Evolutionary conservation across 2,329 filamentous ascomycete species (phyloP).

Genomic region (Neonectria punicea): DNA sequence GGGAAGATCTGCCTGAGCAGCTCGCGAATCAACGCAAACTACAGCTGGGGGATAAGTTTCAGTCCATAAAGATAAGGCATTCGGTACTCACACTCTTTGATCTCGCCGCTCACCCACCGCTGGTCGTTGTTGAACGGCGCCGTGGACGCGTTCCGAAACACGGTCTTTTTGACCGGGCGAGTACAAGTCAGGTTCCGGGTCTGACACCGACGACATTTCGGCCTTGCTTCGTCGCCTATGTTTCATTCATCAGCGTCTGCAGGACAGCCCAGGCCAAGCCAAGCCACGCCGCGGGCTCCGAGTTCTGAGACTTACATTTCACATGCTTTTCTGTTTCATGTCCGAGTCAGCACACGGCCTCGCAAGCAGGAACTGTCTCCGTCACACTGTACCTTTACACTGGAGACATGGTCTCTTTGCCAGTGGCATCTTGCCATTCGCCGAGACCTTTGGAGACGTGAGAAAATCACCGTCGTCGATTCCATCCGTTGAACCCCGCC

Average conservation of each 20-base stretch:
- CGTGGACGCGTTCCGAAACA: constrained; percentile 50
- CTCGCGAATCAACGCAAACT: constrained; percentile 27
- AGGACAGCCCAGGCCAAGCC: not conserved
- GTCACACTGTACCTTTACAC: constrained; percentile 46
- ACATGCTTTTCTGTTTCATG: constrained; percentile 47
- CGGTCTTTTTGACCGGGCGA: constrained; percentile 48
- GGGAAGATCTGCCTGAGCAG: constrained; percentile 3
- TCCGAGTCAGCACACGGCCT: constrained; percentile 24
- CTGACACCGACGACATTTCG: constrained; percentile 49
- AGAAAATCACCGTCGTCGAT: constrained; percentile 10
- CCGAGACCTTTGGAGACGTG: not conserved
- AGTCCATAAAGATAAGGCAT: not conserved
- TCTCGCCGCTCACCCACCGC: constrained; percentile 50
- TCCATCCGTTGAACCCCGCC: constrained; percentile 25
- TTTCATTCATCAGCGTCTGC: not conserved
- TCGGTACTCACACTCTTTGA: constrained; percentile 46
- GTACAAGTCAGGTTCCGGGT: constrained; percentile 48
- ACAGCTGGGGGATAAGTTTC: not conserved
- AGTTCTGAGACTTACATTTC: constrained; percentile 44
- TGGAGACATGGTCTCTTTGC: constrained; percentile 49
- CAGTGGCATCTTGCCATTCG: constrained; percentile 43
- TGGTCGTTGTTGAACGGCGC: constrained; percentile 49
- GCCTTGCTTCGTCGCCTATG: constrained; percentile 52
- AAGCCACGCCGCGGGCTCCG: not conserved
- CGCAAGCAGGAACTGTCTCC: not conserved